Percentiles rank a stretch among this genome's conserved stretches.
These are phyloP conservation scores for Isabelozyma rhagii DNA, from an alignment of 805 yeast species.

Conservation along the genomic window DNA sequence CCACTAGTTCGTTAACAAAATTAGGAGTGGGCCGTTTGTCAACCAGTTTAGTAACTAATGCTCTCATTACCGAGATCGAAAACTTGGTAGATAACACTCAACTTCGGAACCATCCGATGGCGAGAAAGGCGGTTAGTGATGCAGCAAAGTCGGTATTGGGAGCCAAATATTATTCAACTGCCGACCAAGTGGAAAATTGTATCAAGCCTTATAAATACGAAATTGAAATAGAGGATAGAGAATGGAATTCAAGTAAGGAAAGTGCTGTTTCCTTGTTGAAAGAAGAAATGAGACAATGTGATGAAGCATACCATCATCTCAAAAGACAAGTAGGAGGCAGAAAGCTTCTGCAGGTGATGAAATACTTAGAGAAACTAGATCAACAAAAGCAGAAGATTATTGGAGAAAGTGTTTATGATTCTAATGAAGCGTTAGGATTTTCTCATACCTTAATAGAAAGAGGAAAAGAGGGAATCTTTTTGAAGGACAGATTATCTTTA, in stretches of 20 bases:
- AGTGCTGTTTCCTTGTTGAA: slow-evolving; percentile 69
- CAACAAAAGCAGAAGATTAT: slow-evolving; percentile 22
- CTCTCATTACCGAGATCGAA: slow-evolving; percentile 73
- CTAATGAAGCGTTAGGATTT: slow-evolving; percentile 80
- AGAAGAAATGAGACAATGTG: slow-evolving; percentile 86
- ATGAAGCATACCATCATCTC: slow-evolving; percentile 54
- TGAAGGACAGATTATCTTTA: slow-evolving; percentile 68
- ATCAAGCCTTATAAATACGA: slow-evolving; percentile 97
- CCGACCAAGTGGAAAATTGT: slow-evolving; percentile 98
- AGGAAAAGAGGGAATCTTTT: slow-evolving; percentile 82
- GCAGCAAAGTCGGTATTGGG: slow-evolving; percentile 81
- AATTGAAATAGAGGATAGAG: slow-evolving; percentile 92
- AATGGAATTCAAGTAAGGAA: slow-evolving; percentile 81
- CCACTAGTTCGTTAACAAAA: slow-evolving; percentile 83
- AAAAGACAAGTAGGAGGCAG: slow-evolving; percentile 77
- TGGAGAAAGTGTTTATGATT: slow-evolving; percentile 35
- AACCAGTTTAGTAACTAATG: slow-evolving; percentile 76
- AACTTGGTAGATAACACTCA: slow-evolving; percentile 72
- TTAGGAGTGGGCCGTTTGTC: slow-evolving; percentile 91
- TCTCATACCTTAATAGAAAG: slow-evolving; percentile 68
- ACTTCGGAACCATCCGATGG: slow-evolving; percentile 81
- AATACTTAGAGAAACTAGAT: slow-evolving; percentile 57
- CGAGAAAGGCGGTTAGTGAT: slow-evolving; percentile 73
- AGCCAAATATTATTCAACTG: slow-evolving; percentile 80
- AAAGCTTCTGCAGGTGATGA: slow-evolving; percentile 78